Conservation (phyloP, 2,329 filamentous ascomycete genomes). For the Fusarium mundagurra region DNA sequence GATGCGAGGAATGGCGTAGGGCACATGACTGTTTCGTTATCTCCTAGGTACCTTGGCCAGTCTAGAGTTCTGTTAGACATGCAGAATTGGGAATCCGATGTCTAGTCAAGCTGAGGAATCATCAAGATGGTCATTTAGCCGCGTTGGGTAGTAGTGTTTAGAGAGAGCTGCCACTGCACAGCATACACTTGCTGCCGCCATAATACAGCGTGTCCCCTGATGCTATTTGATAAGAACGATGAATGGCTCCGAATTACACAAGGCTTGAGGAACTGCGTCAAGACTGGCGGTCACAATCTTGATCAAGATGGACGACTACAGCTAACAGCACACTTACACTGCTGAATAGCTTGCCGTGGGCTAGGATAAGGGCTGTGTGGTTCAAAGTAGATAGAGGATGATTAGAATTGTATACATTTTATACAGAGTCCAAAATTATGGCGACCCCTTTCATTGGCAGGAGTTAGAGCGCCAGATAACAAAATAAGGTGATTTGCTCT, state of each 20-base stretch:
- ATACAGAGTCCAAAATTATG: no score
- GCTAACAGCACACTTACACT: not conserved
- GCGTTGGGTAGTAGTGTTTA: not conserved
- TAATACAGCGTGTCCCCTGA: no score
- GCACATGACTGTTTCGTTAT: slow-evolving; percentile 7
- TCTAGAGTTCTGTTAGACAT: not conserved
- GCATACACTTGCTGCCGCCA: not conserved
- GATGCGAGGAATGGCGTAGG: not conserved
- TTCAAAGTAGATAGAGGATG: not conserved
- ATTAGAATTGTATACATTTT: no score
- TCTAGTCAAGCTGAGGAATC: not conserved
- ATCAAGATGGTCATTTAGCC: not conserved
- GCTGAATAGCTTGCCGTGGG: not conserved
- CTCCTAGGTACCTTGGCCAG: not conserved
- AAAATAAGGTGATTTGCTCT: not conserved
- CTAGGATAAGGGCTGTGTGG: not conserved
- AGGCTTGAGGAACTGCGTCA: not conserved
- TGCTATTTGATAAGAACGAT: no score
- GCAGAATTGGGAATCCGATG: not conserved
- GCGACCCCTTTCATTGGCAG: not conserved
- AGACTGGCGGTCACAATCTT: not conserved
- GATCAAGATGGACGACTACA: not conserved
- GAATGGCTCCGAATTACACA: not conserved
- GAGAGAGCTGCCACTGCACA: not conserved
- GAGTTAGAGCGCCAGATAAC: not conserved